These are phyloP conservation scores for Boletellus deceptivus DNA, from an alignment of 1,284 basidiomycete species.

Conservation along the genomic window DNA sequence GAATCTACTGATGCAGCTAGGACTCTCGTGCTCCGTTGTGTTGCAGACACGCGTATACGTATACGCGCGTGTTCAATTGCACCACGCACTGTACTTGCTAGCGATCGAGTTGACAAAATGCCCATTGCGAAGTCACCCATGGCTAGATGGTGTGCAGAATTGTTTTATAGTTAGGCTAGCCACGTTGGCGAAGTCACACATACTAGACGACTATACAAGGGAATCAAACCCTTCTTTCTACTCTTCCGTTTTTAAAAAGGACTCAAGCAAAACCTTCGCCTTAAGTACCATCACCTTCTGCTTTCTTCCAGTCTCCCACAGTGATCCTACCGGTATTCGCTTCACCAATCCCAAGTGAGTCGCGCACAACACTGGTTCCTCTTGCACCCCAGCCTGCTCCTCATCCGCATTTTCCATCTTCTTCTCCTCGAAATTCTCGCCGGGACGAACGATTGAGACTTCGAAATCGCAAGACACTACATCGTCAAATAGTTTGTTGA, in stretches of 20 bases:
- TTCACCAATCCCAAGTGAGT: slow-evolving; percentile 26
- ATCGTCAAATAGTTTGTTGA: slow-evolving; percentile 4
- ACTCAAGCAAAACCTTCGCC: slow-evolving; percentile 25
- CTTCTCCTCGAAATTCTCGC: slow-evolving; percentile 1
- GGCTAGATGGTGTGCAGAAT: too few relatives aligned
- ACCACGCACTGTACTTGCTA: too few relatives aligned
- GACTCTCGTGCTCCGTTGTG: too few relatives aligned
- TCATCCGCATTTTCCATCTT: slow-evolving; percentile 6
- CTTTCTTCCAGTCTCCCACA: slow-evolving; percentile 17
- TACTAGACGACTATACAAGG: too few relatives aligned
- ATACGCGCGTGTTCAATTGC: too few relatives aligned
- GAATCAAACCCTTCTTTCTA: not conserved
- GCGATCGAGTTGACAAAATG: too few relatives aligned
- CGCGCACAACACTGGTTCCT: slow-evolving; percentile 17
- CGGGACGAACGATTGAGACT: slow-evolving; percentile 2
- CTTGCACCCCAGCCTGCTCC: not conserved
- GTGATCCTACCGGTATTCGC: slow-evolving; percentile 7
- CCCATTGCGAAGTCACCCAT: too few relatives aligned
- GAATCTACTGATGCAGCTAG: too few relatives aligned
- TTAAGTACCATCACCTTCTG: slow-evolving; percentile 18
- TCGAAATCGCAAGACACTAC: slow-evolving; percentile 12
- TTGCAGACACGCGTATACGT: too few relatives aligned
- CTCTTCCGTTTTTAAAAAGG: slow-evolving; percentile 15
- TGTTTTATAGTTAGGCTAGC: too few relatives aligned
- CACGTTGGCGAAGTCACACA: too few relatives aligned